These are phyloP conservation scores for Candida peoriensis DNA, from an alignment of 805 yeast genomes.

Conservation along the genomic window DNA sequence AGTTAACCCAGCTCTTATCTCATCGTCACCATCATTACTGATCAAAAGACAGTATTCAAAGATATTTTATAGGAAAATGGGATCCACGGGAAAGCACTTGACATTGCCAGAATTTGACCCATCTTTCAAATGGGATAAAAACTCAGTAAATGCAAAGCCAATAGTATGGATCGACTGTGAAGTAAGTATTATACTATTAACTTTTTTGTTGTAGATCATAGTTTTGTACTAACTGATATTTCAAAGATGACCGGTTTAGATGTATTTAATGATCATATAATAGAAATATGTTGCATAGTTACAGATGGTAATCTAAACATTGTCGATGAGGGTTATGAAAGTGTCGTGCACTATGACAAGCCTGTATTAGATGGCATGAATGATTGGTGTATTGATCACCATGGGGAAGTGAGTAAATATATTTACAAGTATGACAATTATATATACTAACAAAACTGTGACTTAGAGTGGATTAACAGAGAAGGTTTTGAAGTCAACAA, in stretches of 20 bases:
- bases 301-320: slow-evolving; percentile 79
- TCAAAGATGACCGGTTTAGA: slow-evolving; percentile 85
- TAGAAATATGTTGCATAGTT: slow-evolving; percentile 86
- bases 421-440: neutral
- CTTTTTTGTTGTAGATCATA: neutral
- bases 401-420: slow-evolving; percentile 36
- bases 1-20: too few relatives aligned
- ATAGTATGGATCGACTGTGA: slow-evolving; percentile 97
- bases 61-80: too few relatives aligned
- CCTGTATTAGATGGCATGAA: slow-evolving; percentile 65
- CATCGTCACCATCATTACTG: too few relatives aligned
- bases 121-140: slow-evolving; percentile 5
- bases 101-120: slow-evolving; percentile 16
- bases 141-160: slow-evolving; percentile 26
- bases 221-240: neutral
- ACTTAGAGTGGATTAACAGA: slow-evolving; percentile 59
- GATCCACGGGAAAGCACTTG: slow-evolving; percentile 3
- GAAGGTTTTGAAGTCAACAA: slow-evolving; percentile 53
- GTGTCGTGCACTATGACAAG: slow-evolving; percentile 68
- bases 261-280: slow-evolving; percentile 71
- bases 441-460: slow-evolving; percentile 10
- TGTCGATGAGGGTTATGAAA: slow-evolving; percentile 75
- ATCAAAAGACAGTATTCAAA: too few relatives aligned
- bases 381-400: slow-evolving; percentile 85
- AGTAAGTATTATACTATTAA: slow-evolving; percentile 15